Conservation (phyloP, 768 basidiomycete species). For the Strobilomyces echinocephalus region DNA sequence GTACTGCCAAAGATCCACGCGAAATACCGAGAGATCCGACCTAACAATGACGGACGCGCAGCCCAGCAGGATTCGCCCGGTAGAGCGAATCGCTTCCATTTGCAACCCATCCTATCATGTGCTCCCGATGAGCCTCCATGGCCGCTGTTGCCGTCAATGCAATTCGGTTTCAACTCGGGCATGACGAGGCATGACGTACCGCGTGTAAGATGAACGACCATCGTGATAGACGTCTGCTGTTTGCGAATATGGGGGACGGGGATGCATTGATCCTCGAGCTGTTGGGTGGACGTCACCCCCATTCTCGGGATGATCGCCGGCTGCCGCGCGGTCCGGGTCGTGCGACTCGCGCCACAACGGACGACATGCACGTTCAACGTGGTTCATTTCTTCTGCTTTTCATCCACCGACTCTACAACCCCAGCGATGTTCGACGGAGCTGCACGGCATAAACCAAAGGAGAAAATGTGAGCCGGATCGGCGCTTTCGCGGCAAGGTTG, state of each 20-base stretch:
- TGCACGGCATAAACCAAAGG: constrained; percentile 1
- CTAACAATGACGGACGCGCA: constrained; percentile 2
- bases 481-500: neutral
- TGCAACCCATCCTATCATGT: constrained; percentile 1
- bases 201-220: neutral
- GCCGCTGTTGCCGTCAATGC: neutral
- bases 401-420: constrained; percentile 6
- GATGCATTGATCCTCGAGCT: constrained; percentile 13
- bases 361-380: constrained; percentile 9
- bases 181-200: constrained; percentile 11
- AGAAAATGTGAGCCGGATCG: constrained; percentile 6
- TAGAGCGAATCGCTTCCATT: constrained; percentile 13
- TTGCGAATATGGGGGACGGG: neutral
- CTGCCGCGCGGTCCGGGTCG: constrained; percentile 7
- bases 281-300: constrained; percentile 3
- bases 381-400: constrained; percentile 2
- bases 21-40: constrained; percentile 1
- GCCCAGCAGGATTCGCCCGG: constrained; percentile 6
- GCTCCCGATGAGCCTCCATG: neutral
- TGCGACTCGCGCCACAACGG: constrained; percentile 8
- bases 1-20: neutral
- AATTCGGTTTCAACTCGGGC: neutral
- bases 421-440: neutral
- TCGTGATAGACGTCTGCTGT: constrained; percentile 4
- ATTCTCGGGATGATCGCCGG: constrained; percentile 13